Evolutionary conservation across 768 basidiomycete genomes (phyloP), one percentile per base, ranked within the genome.

Genomic region (Tricholoma sp.): DNA sequence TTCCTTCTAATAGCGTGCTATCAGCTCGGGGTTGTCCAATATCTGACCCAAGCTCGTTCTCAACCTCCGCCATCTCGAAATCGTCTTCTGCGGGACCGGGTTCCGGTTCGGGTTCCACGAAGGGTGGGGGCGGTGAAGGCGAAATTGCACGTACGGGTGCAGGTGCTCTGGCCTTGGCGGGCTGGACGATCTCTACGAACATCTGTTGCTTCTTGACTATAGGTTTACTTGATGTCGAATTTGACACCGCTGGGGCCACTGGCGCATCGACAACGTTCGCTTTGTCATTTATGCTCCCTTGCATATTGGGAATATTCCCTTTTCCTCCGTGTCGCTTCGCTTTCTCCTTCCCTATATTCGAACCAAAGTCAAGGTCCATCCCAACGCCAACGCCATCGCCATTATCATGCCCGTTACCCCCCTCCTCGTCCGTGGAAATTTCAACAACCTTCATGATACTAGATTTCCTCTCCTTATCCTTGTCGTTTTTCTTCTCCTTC

Each of bases 401-500:
- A 18, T 50, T 16, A 11, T 16, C 47, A n/a, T 5, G 16, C 1
- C n/a, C 29, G 27, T 50, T 18, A n/a, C 29, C 47, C 27, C 65
- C 67, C n/a, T 74, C 72, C 32, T 76, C 75, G 37, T 76, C 75
- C 7, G 74, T 73, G 6, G 74, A 75, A 14, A 79, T 71, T 51
- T 78, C 75, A 22, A 78, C 73, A 14, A 78, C 73, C 59, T 71
- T 71, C 59, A 69, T 49, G 11, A 49, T 59, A 22, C 60, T 54
- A 16, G 41, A 51, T 31, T 62, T 63, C 59, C 63, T 69, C 43
- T 52, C 43, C 29, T 31, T 55, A 39, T 7, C 49, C 32, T 32
- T 54, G 46, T 2, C 22, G 24, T 54, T 63, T n/a, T 21, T 22
- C 47, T 56, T 58, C 41, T 37, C 32, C 49, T 52, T 64, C 24